Base-by-base conservation (phyloP, 108 stramenopile genomes). In the Cylindrotheca closterium region DNA sequence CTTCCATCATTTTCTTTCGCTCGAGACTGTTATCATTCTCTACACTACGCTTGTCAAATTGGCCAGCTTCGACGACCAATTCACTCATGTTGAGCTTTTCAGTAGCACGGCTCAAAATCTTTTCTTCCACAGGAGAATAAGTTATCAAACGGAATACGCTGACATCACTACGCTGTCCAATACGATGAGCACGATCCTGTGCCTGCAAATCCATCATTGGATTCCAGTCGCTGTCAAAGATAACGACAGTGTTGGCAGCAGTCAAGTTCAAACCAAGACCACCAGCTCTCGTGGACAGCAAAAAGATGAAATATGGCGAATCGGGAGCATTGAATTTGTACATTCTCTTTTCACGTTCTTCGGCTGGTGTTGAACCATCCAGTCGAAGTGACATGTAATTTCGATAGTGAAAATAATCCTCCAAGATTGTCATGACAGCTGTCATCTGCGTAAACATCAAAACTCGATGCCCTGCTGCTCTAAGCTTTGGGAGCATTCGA, bases 191-290 rank as follows among this genome's bases (percentile, higher is more conserved):
- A 42, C 98, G 79, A 72, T 97, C 98, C 67, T 96, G 95, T 4
- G 97, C 97, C 75, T 99, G 98, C 37, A 93, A 65, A 68, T 99
- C 97, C 92, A 93, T 94, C 80, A 94, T 93, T 26, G 98, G 98
- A 69, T 99, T 99, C 98, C 98, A 99, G 73, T 99, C 98, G 53
- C 87, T 87, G 66, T 97, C 98, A 78, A 96, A 98, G 58, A 99
- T 91, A 61, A 99, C 90, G 23, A 96, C 96, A 5, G 96, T 97
- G 63, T 98, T 96, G 24, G 98, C 98, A 19, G 94, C 76, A 21
- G 96, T 89, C 25, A 89, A 79, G 55, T 93, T 89, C 32, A 93
- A 71, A 30, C 88, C 91, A 52, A 89, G 74, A 4, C 86, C 94
- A 22, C 99, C 99, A 21, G 99, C 97, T 3, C 97, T 77, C 8